These are phyloP conservation scores for Aspergillus baeticus DNA, from an alignment of 495 filamentous ascomycete species.

Conservation along the genomic window DNA sequence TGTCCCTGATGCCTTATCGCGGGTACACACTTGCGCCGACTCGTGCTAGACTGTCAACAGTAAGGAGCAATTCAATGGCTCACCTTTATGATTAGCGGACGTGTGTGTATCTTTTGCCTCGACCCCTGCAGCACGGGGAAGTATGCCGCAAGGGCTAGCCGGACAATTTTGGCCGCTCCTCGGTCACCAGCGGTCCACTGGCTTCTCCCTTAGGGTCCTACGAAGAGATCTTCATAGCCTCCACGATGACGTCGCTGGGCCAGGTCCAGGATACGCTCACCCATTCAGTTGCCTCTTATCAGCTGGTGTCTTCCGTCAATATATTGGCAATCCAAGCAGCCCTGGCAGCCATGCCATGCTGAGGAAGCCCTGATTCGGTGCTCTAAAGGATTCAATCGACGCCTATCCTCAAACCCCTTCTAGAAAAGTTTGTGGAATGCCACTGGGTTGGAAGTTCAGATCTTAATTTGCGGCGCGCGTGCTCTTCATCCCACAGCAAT, in stretches of 20 bases:
- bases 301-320: slow-evolving; percentile 9
- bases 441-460: background rate
- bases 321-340: slow-evolving; percentile 16
- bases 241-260: slow-evolving; percentile 11
- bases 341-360: background rate
- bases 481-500: background rate
- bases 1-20: background rate
- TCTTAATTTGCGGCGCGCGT: background rate
- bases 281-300: background rate
- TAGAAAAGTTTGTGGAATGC: background rate
- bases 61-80: background rate
- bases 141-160: slow-evolving; percentile 23
- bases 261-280: background rate
- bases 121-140: slow-evolving; percentile 25
- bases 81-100: background rate
- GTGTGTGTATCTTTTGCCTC: background rate
- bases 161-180: slow-evolving; percentile 18
- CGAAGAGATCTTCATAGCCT: slow-evolving; percentile 8
- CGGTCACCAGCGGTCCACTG: slow-evolving; percentile 12
- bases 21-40: background rate
- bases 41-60: background rate
- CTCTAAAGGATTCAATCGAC: background rate
- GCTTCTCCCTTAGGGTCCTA: slow-evolving; percentile 11
- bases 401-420: background rate
- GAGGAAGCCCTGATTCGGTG: background rate